Conservation (phyloP, 768 basidiomycete genomes). For the Mycena epipterygia region DNA sequence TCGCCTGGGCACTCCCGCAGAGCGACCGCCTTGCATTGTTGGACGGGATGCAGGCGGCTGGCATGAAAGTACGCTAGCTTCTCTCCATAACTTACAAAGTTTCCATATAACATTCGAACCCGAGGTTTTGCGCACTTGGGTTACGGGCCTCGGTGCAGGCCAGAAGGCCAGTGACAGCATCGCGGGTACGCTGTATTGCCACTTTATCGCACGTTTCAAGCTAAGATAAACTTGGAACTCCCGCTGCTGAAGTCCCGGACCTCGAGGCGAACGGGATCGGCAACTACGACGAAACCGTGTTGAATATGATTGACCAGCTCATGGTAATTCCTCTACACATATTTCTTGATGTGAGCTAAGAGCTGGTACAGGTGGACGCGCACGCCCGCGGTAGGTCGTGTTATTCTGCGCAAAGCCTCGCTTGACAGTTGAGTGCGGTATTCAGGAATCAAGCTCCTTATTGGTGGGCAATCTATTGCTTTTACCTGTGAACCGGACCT, state of each 20-base stretch:
- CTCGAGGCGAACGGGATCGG: too few species aligned
- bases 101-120: not conserved
- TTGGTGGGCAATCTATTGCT: conserved; percentile 23
- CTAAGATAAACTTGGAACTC: too few species aligned
- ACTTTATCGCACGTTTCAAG: not conserved
- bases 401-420: not conserved
- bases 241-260: too few species aligned
- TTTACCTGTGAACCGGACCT: not conserved
- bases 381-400: conserved; percentile 49
- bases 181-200: conserved; percentile 15
- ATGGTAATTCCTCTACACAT: not conserved
- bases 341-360: too few species aligned
- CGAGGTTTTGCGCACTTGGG: conserved; percentile 46
- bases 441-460: conserved; percentile 40
- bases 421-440: not conserved
- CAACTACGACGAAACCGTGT: too few species aligned
- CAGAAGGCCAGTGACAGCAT: conserved; percentile 44
- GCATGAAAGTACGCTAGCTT: conserved; percentile 42
- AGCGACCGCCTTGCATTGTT: conserved; percentile 39
- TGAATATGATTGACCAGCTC: too few species aligned
- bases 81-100: not conserved
- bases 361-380: conserved; percentile 43
- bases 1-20: conserved; percentile 37
- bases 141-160: conserved; percentile 42
- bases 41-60: conserved; percentile 43